Conservation (phyloP, 2,329 filamentous ascomycete genomes). For the Paramyrothecium roridum region DNA sequence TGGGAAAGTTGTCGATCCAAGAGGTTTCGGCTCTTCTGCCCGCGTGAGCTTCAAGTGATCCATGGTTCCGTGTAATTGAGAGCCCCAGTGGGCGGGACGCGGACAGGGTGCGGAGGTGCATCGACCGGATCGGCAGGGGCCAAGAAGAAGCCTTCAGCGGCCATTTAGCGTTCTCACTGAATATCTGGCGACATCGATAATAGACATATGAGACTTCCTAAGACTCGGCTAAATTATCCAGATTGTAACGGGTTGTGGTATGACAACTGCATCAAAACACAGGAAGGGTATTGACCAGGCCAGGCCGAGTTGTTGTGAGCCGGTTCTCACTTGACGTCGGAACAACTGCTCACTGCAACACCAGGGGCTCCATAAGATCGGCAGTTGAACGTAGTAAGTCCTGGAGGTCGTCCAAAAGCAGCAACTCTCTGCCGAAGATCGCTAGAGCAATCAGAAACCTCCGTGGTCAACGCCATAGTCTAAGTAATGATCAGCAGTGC, state of each 20-base stretch:
- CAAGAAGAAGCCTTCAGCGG: background rate
- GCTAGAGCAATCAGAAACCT: background rate
- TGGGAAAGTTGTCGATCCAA: background rate
- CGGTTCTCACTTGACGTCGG: too few relatives aligned
- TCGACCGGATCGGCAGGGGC: background rate
- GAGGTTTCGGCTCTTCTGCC: background rate
- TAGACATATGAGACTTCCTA: too few relatives aligned
- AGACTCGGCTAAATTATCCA: too few relatives aligned
- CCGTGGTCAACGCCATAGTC: background rate
- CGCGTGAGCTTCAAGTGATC: background rate
- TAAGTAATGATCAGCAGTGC: background rate
- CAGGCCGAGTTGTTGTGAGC: too few relatives aligned
- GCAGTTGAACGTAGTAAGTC: background rate
- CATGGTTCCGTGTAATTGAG: background rate
- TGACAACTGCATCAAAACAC: too few relatives aligned
- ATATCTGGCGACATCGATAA: too few relatives aligned
- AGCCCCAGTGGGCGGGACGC: background rate
- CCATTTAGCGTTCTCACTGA: too few relatives aligned
- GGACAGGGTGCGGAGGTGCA: background rate
- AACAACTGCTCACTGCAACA: too few relatives aligned
- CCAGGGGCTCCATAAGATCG: background rate
- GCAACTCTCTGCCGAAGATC: background rate
- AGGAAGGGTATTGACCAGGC: too few relatives aligned
- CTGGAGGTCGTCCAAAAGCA: background rate
- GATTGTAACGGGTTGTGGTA: too few relatives aligned